A percentile compares a stretch with the other conserved stretches of the same genome.
Evolutionary conservation across 768 basidiomycete species (phyloP).

Genomic region (Coprinellus micaceus): DNA sequence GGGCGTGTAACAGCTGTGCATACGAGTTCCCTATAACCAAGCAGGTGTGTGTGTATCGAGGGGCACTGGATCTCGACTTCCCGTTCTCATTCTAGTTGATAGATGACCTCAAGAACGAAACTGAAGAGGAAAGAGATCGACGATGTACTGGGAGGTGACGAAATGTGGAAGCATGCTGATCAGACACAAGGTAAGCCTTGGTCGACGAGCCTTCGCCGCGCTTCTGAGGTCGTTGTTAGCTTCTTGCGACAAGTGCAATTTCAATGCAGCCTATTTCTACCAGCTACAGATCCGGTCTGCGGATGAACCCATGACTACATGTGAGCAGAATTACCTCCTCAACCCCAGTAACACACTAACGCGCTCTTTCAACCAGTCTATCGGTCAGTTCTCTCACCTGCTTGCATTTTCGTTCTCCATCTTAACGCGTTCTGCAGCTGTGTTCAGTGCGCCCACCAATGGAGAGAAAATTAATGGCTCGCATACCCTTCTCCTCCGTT

Average conservation of each 20-base stretch:
- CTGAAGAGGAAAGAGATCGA: constrained; percentile 90
- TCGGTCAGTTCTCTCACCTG: constrained; percentile 36
- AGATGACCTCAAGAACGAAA: constrained; percentile 91
- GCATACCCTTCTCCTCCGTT: too few species aligned
- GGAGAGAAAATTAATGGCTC: constrained; percentile 57
- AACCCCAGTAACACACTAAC: not conserved
- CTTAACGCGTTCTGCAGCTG: constrained; percentile 39
- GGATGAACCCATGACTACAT: constrained; percentile 85
- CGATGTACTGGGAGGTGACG: constrained; percentile 92
- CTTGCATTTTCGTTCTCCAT: too few species aligned
- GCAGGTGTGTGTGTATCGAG: too few species aligned
- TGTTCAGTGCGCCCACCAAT: constrained; percentile 58
- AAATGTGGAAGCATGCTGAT: constrained; percentile 93
- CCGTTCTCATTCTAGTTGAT: too few species aligned
- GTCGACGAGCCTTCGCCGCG: too few species aligned
- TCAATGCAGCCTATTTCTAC: constrained; percentile 85
- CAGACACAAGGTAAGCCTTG: constrained; percentile 64
- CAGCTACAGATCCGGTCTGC: constrained; percentile 95
- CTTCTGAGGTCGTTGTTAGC: too few species aligned
- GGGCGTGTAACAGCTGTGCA: constrained; percentile 90
- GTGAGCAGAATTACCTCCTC: constrained; percentile 26
- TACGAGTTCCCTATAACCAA: constrained; percentile 93
- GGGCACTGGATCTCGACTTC: too few species aligned
- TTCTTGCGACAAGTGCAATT: constrained; percentile 75
- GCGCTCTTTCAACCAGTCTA: constrained; percentile 43